phyloP scores from a whole-genome alignment of 2,329 filamentous ascomycete genomes.

The Alternaria panax region DNA sequence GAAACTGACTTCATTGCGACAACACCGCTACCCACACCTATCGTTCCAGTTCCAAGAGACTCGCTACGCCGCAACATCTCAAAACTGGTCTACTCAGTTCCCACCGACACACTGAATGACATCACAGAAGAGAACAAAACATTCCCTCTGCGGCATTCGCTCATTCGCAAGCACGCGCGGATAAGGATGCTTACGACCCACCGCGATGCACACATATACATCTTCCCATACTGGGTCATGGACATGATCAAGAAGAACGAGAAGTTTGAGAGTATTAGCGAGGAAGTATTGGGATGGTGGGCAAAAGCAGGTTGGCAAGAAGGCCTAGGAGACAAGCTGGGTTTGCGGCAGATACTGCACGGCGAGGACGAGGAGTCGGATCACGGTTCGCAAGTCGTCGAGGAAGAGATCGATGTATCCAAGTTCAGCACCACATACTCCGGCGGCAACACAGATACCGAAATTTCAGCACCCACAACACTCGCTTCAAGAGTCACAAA shows the following conservation, averaged over 20 bases:
- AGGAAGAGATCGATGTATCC: conserved; percentile 64
- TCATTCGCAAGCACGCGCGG: conserved; percentile 76
- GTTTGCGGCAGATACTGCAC: conserved; percentile 71
- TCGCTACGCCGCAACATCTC: conserved; percentile 73
- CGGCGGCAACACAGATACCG: conserved; percentile 16
- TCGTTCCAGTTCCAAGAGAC: conserved; percentile 66
- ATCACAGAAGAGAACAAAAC: conserved; percentile 76
- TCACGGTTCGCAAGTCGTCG: conserved; percentile 45
- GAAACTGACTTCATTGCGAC: conserved; percentile 92
- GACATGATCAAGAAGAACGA: conserved; percentile 83
- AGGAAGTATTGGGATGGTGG: conserved; percentile 95
- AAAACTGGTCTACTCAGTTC: conserved; percentile 84
- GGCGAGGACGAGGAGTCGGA: conserved; percentile 52
- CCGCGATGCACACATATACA: conserved; percentile 91
- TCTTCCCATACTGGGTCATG: conserved; percentile 91
- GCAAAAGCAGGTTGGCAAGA: conserved; percentile 92
- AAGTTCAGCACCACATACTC: conserved; percentile 62
- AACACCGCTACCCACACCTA: conserved; percentile 67
- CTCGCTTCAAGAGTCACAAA: conserved; percentile 50
- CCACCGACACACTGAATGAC: conserved; percentile 88
- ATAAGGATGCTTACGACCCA: conserved; percentile 83
- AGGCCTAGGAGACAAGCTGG: conserved; percentile 79
- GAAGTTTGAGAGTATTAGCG: conserved; percentile 83
- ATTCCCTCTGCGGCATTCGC: conserved; percentile 75
- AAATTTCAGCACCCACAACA: conserved; percentile 17